Base-by-base conservation (phyloP, 2,329 filamentous ascomycete genomes). In the Helminthosporium solani region DNA sequence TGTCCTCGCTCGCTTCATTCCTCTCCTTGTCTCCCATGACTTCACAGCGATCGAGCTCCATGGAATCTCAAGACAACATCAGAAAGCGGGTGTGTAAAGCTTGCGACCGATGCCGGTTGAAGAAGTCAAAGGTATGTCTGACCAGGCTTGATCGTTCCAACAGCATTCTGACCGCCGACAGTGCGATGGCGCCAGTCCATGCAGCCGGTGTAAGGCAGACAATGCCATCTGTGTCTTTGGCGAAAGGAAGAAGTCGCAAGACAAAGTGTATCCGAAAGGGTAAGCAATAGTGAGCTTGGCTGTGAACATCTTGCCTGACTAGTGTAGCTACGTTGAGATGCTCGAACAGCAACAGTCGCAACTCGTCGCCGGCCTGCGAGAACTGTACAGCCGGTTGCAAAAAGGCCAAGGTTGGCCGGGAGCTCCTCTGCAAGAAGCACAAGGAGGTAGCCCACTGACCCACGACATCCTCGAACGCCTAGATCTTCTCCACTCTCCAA, bases 241-340 rank as follows among this genome's bases (percentile, higher is more conserved):
- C 25, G 81, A 85, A 61, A 73, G 82, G 44, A 85, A 84, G 66
- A 84, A 84, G 73, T 78, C 79, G 6, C 81, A 84, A 57, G 82
- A 85, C 67, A 85, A 84, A 66, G 78, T 84, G 37, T 84, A 85
- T 64, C 82, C 82, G n/a, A 85, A 84, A 71, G 82, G 82, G 78
- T 85, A 67, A 70, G 76, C 33, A n/a, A 2, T 14, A 34, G 6
- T 28, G 3, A 2, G 15, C 5, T 30, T 25, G 19, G 14, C 35
- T 6, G 23, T 11, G 4, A 9, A 18, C 7, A 21, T 28, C 7
- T 16, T 12, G 20, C 16, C 57, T 63, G 36, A 58, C 50, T 2
- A 5, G 38, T 11, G 8, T 33, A 83, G 80, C 53, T 83, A 83
- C 51, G 81, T 85, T 23, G 82, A 85, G 65, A 83, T 84, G 80